phyloP scores from a whole-genome alignment of 352 stramenopile species.

The Ophiocytium majus region DNA sequence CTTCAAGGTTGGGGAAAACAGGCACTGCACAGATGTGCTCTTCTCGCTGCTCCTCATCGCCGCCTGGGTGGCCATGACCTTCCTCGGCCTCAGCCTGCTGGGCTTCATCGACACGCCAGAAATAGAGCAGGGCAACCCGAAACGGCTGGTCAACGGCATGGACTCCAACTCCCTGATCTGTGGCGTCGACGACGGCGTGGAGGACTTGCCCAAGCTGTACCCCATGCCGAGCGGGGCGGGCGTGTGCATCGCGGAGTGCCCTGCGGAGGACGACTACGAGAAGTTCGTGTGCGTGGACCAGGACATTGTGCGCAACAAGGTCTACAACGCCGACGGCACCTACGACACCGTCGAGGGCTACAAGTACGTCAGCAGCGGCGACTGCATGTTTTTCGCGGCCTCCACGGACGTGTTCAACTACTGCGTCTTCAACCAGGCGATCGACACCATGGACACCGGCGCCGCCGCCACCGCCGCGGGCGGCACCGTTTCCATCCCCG shows the following conservation, averaged over 20 bases:
- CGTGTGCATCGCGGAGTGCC: constrained; percentile 71
- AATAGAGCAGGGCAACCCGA: constrained; percentile 60
- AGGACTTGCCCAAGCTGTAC: constrained; percentile 59
- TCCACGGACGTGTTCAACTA: constrained; percentile 58
- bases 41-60: constrained; percentile 65
- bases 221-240: constrained; percentile 61
- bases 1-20: constrained; percentile 47
- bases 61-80: constrained; percentile 67
- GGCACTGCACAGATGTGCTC: constrained; percentile 67
- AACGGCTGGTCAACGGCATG: constrained; percentile 66
- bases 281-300: constrained; percentile 56
- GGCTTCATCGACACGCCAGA: constrained; percentile 63
- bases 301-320: neutral
- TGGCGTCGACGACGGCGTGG: constrained; percentile 62
- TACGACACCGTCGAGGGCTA: constrained; percentile 41
- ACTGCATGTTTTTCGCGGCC: constrained; percentile 56
- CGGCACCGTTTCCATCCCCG: neutral
- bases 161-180: constrained; percentile 74
- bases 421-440: constrained; percentile 52
- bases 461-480: neutral
- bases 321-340: constrained; percentile 11
- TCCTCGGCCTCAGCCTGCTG: constrained; percentile 52
- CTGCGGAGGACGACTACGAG: constrained; percentile 47
- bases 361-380: constrained; percentile 31
- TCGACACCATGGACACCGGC: constrained; percentile 29